Evolutionary conservation across 257 asterid species (phyloP), one percentile per base, ranked within the genome.

Genomic region (Solanum piurae): DNA sequence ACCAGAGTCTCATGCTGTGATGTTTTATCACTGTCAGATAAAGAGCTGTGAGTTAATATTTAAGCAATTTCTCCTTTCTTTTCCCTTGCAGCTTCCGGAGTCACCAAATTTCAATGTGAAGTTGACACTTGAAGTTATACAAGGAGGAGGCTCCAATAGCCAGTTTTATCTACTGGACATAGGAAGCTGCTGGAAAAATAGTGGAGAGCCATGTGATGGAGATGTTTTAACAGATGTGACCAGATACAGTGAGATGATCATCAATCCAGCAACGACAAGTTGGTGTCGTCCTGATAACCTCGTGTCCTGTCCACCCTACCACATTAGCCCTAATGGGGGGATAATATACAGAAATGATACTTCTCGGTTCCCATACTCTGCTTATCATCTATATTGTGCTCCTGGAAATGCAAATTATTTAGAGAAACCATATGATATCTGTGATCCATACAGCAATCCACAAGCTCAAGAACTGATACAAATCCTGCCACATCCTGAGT

Each of bases 371-470:
- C 98, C 98, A 3, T 95, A 94, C 80, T 89, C 94, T 9, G 98
- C 98, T 38, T 95, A 95, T 87, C 98, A 95, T 90, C 95, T 95
- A 38, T 94, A 95, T 64, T 95, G 98, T 87, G 93, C 98, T n/a
- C 98, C 98, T 2, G 98, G 98, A 46, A 95, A 95, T 86, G 98
- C 93, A 4, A 82, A 92, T 55, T 87, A 89, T 88, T 86, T 94
- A 62, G 96, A 94, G 84, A 89, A 91, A 52, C 98, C 98, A 12
- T 92, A 88, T 58, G 98, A 95, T 85, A 94, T 95, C 60, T 95
- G 98, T 87, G 98, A 94, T 85, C 98, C 98, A 33, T 95, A 95
- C 58, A 95, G 97, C 93, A 95, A 95, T 85, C 98, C 98, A 20
- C 98, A 95, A 91, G 98, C 98, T 11, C 98, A 95, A 91, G 98